phyloP scores from a whole-genome alignment of 129 eudicot genomes.

The Helianthus tuberosus region DNA sequence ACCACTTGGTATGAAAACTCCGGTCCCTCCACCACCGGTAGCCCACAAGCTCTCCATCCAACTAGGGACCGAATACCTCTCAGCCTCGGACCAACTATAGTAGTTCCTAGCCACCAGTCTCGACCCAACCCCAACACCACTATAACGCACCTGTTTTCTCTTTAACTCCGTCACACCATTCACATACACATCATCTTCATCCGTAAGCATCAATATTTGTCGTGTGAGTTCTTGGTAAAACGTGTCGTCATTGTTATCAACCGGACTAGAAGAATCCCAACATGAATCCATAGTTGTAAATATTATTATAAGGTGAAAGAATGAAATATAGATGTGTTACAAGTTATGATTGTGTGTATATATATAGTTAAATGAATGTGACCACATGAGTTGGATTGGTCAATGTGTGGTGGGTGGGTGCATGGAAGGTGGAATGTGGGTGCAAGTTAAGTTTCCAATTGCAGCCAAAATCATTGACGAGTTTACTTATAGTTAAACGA shows the following conservation, averaged over 20 bases:
- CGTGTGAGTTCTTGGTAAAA: slow-evolving; percentile 41
- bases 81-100: slow-evolving; percentile 30
- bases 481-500: slow-evolving; percentile 8
- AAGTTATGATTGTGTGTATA: slow-evolving; percentile 9
- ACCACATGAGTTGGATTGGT: slow-evolving; percentile 20
- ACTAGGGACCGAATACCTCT: slow-evolving; percentile 22
- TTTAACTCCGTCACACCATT: background rate
- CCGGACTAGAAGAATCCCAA: slow-evolving; percentile 6
- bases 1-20: slow-evolving; percentile 39
- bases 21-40: slow-evolving; percentile 35
- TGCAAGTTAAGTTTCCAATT: slow-evolving; percentile 32
- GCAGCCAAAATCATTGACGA: slow-evolving; percentile 22
- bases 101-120: slow-evolving; percentile 21
- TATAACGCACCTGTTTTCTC: slow-evolving; percentile 4
- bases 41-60: slow-evolving; percentile 46
- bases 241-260: slow-evolving; percentile 25
- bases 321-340: background rate
- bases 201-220: slow-evolving; percentile 37
- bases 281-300: slow-evolving; percentile 21
- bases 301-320: background rate
- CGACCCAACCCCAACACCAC: slow-evolving; percentile 29
- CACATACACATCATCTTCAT: slow-evolving; percentile 29
- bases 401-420: slow-evolving; percentile 29
- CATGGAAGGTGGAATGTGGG: slow-evolving; percentile 45
- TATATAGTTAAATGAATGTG: slow-evolving; percentile 22